Evolutionary conservation across 1,284 basidiomycete species (phyloP).

Genomic region (Pseudomicrostroma phylloplanum): DNA sequence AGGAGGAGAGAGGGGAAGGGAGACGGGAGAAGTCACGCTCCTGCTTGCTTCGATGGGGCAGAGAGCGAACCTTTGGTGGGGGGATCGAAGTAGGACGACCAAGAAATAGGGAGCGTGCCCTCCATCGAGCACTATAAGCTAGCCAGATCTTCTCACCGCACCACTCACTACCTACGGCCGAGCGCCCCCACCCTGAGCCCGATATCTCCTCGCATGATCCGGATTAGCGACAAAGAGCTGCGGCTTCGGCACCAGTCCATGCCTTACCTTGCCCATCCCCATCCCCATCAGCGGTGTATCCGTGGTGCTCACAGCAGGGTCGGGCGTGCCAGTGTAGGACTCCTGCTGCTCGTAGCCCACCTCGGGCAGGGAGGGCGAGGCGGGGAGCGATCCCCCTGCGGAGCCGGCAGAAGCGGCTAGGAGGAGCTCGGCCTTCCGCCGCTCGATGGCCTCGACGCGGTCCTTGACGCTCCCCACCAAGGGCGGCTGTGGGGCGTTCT

Average conservation of each 20-base stretch:
- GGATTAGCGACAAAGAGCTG: slow-evolving; percentile 43
- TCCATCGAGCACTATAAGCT: too few species aligned
- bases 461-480: slow-evolving; percentile 22
- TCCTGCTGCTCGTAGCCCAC: too few species aligned
- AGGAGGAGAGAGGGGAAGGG: too few species aligned
- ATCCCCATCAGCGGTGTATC: not conserved
- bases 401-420: not conserved
- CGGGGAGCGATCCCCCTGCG: not conserved
- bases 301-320: not conserved
- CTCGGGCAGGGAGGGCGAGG: not conserved
- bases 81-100: too few species aligned
- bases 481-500: not conserved
- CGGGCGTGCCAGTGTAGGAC: not conserved
- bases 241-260: slow-evolving; percentile 31
- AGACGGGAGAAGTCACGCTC: too few species aligned
- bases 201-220: slow-evolving; percentile 10
- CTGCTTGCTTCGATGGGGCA: too few species aligned
- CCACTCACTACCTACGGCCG: too few species aligned
- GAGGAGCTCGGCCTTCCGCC: slow-evolving; percentile 11
- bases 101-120: too few species aligned
- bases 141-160: too few species aligned
- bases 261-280: slow-evolving; percentile 10
- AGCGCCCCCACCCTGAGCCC: too few species aligned
- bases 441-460: slow-evolving; percentile 32
- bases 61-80: too few species aligned